These are phyloP conservation scores for Colletotrichum destructivum DNA, from an alignment of 2,329 filamentous ascomycete species.

Conservation along the genomic window DNA sequence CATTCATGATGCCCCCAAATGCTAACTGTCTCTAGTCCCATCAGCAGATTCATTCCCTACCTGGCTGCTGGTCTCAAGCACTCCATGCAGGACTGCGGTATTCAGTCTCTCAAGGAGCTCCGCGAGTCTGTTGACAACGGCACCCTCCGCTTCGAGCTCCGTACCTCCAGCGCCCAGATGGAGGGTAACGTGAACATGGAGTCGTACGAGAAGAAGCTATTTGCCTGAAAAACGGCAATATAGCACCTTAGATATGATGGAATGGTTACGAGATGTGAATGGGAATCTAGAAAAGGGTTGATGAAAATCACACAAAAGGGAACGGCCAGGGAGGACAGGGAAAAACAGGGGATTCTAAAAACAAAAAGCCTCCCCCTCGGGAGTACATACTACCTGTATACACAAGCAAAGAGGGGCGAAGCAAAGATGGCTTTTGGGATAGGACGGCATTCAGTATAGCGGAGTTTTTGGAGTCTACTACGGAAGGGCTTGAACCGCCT, in stretches of 20 bases:
- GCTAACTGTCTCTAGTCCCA: constrained; percentile 69
- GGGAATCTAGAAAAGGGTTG: constrained; percentile 11
- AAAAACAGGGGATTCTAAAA: constrained; percentile 17
- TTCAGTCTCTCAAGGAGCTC: constrained; percentile 83
- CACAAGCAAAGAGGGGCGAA: constrained; percentile 22
- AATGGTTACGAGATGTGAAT: constrained; percentile 21
- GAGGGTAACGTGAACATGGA: constrained; percentile 99
- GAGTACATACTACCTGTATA: constrained; percentile 16
- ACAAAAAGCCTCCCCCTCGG: constrained; percentile 9
- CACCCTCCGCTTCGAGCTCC: constrained; percentile 90
- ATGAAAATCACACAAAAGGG: constrained; percentile 21
- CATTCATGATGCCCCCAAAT: constrained; percentile 9
- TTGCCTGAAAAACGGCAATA: constrained; percentile 72
- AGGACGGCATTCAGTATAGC: constrained; percentile 33
- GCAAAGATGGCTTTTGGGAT: constrained; percentile 19
- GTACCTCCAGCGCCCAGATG: constrained; percentile 93
- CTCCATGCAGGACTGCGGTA: constrained; percentile 95
- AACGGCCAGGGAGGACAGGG: constrained; percentile 7
- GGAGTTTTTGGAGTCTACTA: constrained; percentile 40
- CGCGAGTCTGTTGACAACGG: constrained; percentile 82
- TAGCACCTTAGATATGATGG: constrained; percentile 21
- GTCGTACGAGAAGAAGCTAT: constrained; percentile 99
- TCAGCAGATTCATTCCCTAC: constrained; percentile 97
- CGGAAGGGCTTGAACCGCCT: constrained; percentile 12
- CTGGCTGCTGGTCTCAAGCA: constrained; percentile 96